phyloP scores from a whole-genome alignment of 305 asterid species.

The Lippia alba region DNA sequence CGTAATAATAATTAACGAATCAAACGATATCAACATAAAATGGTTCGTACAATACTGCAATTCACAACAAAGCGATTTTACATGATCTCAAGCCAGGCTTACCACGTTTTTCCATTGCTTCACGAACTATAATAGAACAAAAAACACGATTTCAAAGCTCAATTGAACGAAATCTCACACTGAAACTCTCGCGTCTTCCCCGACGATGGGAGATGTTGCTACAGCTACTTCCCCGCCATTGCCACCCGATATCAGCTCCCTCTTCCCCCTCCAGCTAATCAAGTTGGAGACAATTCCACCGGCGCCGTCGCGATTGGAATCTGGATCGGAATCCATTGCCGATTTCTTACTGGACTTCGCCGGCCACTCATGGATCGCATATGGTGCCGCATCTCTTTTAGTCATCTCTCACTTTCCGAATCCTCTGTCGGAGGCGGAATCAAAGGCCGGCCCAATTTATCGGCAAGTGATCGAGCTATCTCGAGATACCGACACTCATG shows the following conservation, averaged over 20 bases:
- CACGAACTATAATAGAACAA: too few species aligned
- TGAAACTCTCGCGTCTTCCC: constrained; percentile 14
- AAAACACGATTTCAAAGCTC: background rate
- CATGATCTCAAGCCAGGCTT: too few species aligned
- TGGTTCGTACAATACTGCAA: too few species aligned
- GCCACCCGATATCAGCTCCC: constrained; percentile 43
- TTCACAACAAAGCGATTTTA: too few species aligned
- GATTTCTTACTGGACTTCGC: constrained; percentile 78
- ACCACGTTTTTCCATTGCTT: too few species aligned
- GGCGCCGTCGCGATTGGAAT: constrained; percentile 54
- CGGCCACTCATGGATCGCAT: constrained; percentile 90
- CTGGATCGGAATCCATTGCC: constrained; percentile 53
- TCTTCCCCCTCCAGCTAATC: constrained; percentile 70
- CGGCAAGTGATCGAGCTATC: constrained; percentile 84
- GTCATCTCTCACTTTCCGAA: constrained; percentile 88
- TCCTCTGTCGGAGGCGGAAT: constrained; percentile 66
- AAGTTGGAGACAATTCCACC: constrained; percentile 79
- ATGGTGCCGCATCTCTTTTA: constrained; percentile 81
- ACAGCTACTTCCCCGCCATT: constrained; percentile 38
- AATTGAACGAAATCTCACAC: constrained; percentile 1
- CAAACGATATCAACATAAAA: too few species aligned
- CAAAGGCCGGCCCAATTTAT: constrained; percentile 64
- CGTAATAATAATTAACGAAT: too few species aligned
- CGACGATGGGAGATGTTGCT: constrained; percentile 36
- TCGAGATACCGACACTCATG: constrained; percentile 44